A percentile compares a stretch with the other conserved stretches of the same genome.
These are phyloP conservation scores for Phytophthora syringae DNA, from an alignment of 352 stramenopile species.

Conservation along the genomic window DNA sequence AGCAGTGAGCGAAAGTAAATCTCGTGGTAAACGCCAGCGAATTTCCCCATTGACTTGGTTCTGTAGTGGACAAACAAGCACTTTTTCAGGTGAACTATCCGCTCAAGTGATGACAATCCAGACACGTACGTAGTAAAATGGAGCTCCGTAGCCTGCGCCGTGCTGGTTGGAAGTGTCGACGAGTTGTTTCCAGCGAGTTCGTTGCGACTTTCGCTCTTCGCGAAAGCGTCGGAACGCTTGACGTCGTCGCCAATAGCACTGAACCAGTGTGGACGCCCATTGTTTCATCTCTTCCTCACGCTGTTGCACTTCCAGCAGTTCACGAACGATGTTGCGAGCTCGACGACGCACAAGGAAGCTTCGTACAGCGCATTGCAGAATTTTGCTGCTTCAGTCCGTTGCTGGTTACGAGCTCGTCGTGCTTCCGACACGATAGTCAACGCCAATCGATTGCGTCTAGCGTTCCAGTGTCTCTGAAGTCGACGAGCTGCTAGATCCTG, in stretches of 20 bases:
- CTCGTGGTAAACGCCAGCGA: slow-evolving; percentile 89
- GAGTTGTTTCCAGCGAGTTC: slow-evolving; percentile 93
- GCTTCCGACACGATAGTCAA: slow-evolving; percentile 48
- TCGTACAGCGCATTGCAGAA: slow-evolving; percentile 56
- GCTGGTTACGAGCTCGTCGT: slow-evolving; percentile 35
- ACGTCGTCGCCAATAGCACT: slow-evolving; percentile 64
- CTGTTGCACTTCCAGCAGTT: slow-evolving; percentile 49
- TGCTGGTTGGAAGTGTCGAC: slow-evolving; percentile 85
- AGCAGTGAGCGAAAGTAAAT: slow-evolving; percentile 82
- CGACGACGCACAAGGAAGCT: slow-evolving; percentile 52
- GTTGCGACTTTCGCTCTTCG: slow-evolving; percentile 41
- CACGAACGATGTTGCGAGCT: slow-evolving; percentile 53
- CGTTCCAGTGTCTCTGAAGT: slow-evolving; percentile 65
- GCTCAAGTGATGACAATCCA: neutral
- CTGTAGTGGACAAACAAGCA: slow-evolving; percentile 29
- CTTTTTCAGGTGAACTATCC: too few relatives aligned
- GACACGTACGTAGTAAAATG: slow-evolving; percentile 92
- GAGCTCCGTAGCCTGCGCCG: slow-evolving; percentile 63
- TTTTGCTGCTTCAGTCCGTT: slow-evolving; percentile 39
- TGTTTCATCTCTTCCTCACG: slow-evolving; percentile 63
- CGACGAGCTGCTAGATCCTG: slow-evolving; percentile 42
- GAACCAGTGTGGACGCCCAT: slow-evolving; percentile 77
- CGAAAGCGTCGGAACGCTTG: slow-evolving; percentile 45
- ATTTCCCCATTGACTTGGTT: slow-evolving; percentile 93
- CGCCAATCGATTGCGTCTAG: slow-evolving; percentile 50